These are phyloP conservation scores for Diutina neorugosa DNA, from an alignment of 1,139 yeast species.

Conservation along the genomic window DNA sequence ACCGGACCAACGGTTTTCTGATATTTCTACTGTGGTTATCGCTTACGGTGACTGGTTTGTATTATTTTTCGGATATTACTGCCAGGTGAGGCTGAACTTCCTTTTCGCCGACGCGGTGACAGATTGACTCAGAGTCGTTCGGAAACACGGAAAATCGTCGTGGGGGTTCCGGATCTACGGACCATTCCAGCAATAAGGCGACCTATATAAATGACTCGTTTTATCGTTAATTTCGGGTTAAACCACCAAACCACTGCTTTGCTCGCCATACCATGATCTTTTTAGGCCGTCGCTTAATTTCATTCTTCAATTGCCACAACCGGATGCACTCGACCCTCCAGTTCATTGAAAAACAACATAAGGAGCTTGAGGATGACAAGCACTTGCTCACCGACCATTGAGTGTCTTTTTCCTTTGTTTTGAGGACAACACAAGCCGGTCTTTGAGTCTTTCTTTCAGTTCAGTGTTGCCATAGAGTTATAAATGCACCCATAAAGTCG, in stretches of 20 bases:
- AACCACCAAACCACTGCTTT: too few species aligned
- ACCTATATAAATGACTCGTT: too few species aligned
- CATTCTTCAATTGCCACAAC: neutral
- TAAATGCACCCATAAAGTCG: too few species aligned
- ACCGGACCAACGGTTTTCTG: neutral
- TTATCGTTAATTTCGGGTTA: too few species aligned
- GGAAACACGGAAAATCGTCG: neutral
- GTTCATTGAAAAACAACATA: neutral
- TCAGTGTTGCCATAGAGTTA: too few species aligned
- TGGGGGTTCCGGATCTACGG: neutral
- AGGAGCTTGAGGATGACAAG: neutral
- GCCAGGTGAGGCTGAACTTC: neutral
- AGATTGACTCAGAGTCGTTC: neutral
- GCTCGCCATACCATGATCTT: constrained; percentile 1
- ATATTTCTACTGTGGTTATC: neutral
- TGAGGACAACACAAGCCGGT: neutral
- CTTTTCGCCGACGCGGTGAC: neutral
- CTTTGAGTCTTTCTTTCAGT: too few species aligned
- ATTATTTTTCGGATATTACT: neutral
- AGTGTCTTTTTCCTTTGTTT: too few species aligned
- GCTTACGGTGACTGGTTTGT: neutral
- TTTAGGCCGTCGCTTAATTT: neutral
- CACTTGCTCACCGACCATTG: neutral
- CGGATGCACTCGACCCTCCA: neutral
- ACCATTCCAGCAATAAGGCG: too few species aligned